phyloP scores from a whole-genome alignment of 73 alveolate species.

The Breviolum minutum region DNA sequence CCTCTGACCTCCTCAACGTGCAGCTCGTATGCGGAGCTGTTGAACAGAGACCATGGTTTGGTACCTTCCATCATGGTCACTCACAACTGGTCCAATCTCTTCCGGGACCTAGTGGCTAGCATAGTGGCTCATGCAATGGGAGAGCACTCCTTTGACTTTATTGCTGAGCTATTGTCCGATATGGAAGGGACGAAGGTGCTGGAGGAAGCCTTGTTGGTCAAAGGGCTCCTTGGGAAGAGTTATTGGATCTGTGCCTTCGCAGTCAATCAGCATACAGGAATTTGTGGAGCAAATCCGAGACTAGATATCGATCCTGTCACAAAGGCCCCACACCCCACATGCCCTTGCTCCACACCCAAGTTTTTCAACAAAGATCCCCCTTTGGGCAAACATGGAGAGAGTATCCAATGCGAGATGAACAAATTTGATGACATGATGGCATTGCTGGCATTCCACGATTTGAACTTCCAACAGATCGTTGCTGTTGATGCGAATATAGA shows the following conservation, averaged over 20 bases:
- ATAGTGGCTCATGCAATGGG: slow-evolving; percentile 40
- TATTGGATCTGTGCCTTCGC: slow-evolving; percentile 74
- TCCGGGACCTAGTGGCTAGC: slow-evolving; percentile 51
- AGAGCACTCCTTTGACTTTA: slow-evolving; percentile 34
- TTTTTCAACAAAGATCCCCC: slow-evolving; percentile 66
- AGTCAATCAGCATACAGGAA: slow-evolving; percentile 39
- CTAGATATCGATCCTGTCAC: slow-evolving; percentile 46
- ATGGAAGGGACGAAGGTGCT: slow-evolving; percentile 3
- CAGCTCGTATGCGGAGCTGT: slow-evolving; percentile 59
- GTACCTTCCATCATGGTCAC: slow-evolving; percentile 45
- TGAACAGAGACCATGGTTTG: not conserved
- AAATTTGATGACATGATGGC: slow-evolving; percentile 61
- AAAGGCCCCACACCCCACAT: not conserved
- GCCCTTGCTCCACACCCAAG: slow-evolving; percentile 3
- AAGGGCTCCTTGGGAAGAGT: not conserved
- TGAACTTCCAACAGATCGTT: not conserved
- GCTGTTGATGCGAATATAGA: slow-evolving; percentile 22
- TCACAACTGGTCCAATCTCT: slow-evolving; percentile 67
- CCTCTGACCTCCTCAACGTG: not conserved
- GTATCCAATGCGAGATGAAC: slow-evolving; percentile 72
- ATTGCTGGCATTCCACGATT: slow-evolving; percentile 12
- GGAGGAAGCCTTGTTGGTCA: not conserved
- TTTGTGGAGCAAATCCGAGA: slow-evolving; percentile 1
- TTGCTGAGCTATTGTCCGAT: slow-evolving; percentile 26
- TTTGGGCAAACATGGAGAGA: slow-evolving; percentile 1